A percentile compares a stretch with the other conserved stretches of the same genome.
phyloP scores from a whole-genome alignment of 2,329 filamentous ascomycete genomes.

The Arthroderma sp. region DNA sequence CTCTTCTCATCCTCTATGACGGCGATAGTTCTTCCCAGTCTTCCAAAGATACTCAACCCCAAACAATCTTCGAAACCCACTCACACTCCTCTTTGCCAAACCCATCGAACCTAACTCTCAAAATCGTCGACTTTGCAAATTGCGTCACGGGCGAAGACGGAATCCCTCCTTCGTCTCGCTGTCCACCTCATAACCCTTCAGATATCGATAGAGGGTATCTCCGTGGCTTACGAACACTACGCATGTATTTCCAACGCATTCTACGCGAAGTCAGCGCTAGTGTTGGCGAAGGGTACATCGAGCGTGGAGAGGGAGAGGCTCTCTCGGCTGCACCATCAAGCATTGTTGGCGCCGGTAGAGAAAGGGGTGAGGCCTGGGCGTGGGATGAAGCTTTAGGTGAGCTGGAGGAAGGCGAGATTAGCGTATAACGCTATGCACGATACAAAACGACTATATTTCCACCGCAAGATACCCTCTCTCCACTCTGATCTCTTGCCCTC shows the following conservation, averaged over 20 bases:
- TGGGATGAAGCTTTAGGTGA: conserved; percentile 35
- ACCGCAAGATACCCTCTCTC: conserved; percentile 1
- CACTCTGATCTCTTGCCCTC: background rate
- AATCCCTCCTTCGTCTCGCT: conserved; percentile 46
- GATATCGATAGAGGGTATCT: conserved; percentile 83
- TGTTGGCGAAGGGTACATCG: conserved; percentile 31
- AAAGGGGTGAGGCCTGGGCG: conserved; percentile 23
- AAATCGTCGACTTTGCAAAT: conserved; percentile 97
- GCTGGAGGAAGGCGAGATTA: conserved; percentile 34
- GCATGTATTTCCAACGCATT: conserved; percentile 76
- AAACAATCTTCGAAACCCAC: conserved; percentile 11
- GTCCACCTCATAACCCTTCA: conserved; percentile 68
- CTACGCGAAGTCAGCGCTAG: conserved; percentile 55
- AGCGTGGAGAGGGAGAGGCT: conserved; percentile 34
- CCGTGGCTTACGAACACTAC: conserved; percentile 65
- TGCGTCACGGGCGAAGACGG: conserved; percentile 79
- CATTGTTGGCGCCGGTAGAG: conserved; percentile 18
- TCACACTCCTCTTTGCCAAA: conserved; percentile 20
- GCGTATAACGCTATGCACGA: conserved; percentile 18
- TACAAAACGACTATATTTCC: background rate
- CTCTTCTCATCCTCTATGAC: conserved; percentile 90
- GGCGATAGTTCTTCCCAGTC: conserved; percentile 43
- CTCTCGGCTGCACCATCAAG: conserved; percentile 27
- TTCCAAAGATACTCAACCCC: conserved; percentile 15
- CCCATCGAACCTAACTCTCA: conserved; percentile 54